A percentile compares a stretch with the other conserved stretches of the same genome.
Conservation (phyloP, 164 flowering plant genomes). For the Chimonanthus praecox region DNA sequence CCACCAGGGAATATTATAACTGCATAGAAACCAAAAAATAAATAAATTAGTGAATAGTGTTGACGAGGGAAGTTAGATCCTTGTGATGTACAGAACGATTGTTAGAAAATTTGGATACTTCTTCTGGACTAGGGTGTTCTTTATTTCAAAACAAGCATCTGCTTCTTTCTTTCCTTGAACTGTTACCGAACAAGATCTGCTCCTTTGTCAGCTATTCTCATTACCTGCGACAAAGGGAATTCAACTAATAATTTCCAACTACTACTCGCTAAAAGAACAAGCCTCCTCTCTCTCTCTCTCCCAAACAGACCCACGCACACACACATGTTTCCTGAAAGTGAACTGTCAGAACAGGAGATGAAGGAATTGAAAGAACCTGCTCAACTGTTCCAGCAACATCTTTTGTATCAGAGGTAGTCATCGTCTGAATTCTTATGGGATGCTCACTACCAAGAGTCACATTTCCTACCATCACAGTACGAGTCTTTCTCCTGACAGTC, state of each 20-base stretch:
- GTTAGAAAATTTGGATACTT: constrained; percentile 37
- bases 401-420: constrained; percentile 95
- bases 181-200: constrained; percentile 92
- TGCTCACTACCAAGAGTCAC: constrained; percentile 97
- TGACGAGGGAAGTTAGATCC: not conserved
- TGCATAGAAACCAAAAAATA: constrained; percentile 29
- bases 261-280: not conserved
- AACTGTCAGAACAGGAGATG: constrained; percentile 2
- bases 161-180: constrained; percentile 99
- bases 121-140: constrained; percentile 84
- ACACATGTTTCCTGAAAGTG: not conserved
- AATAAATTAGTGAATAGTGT: not conserved
- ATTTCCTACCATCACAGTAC: constrained; percentile 92
- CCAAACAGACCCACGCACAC: not conserved
- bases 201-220: constrained; percentile 92
- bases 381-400: constrained; percentile 87
- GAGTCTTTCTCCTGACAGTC: constrained; percentile 87
- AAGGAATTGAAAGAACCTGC: constrained; percentile 43
- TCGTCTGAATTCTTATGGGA: constrained; percentile 92
- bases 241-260: constrained; percentile 4
- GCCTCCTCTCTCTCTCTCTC: not conserved
- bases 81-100: not conserved
- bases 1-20: constrained; percentile 95
- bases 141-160: constrained; percentile 93
- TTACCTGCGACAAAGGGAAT: constrained; percentile 47